Base-by-base conservation (phyloP, 2,329 filamentous ascomycete species). In the Lachnum nothofagi region DNA sequence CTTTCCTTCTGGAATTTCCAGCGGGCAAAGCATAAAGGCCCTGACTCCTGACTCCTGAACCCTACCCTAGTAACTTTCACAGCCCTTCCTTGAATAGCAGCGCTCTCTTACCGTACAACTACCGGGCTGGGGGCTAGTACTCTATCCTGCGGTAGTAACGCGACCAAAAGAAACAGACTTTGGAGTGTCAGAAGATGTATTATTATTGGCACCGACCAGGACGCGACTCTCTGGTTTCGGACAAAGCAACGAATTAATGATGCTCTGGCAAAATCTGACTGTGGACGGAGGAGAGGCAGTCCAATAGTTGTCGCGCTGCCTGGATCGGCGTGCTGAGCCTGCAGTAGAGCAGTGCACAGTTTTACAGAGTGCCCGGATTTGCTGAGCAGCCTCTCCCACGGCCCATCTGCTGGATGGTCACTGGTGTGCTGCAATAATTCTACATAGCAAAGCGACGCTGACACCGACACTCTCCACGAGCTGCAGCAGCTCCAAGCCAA, bases 81-180 rank as follows among this genome's bases (percentile, higher is more conserved):
- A 42, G 40, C 40, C 40, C 24, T 27, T n/a, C 23, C 16, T n/a
- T 27, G 40, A 42, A 42, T 42, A 42, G 40, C 23, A 42, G 20
- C 38, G 24, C 9, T 40, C 17, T 23, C 17, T n/a, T 5, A 12
- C 25, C 12, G 33, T 37, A n/a, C 19, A 39, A 22, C 17, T 22
- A 20, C 9, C 12, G 34, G 37, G 37, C 10, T 39, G 37, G 17
- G 17, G 10, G 9, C 31, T 14, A 5, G 31, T 16, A 16, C 7
- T 34, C 19, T 5, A 22, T 9, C 4, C 19, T 20, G 12, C 17
- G 19, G 31, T 29, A 37, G 7, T 7, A n/a, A 16, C 14, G 17
- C 35, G 35, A 16, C 35, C 6, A 29, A 12, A 29, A 6, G 25
- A 7, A 29, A 29, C n/a, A n/a, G n/a, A n/a, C n/a, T n/a, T n/a